These are phyloP conservation scores for Diaporthe sp. DNA, from an alignment of 2,329 filamentous ascomycete genomes.

Conservation along the genomic window DNA sequence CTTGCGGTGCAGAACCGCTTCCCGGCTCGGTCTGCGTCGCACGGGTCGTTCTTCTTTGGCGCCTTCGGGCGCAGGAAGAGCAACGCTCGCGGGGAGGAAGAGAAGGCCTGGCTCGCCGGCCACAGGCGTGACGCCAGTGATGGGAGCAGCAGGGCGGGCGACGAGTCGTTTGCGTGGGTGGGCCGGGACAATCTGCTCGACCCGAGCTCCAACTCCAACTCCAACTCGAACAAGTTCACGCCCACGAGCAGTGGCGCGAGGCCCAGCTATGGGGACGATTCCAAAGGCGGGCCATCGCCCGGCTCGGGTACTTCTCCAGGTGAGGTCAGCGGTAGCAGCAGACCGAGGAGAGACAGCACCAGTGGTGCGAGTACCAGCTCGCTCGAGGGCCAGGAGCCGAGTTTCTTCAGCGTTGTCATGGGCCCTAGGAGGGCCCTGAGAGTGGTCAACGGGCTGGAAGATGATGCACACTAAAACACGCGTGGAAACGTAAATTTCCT, in stretches of 20 bases:
- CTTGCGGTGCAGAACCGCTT: constrained; percentile 73
- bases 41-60: constrained; percentile 49
- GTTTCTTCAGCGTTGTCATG: constrained; percentile 74
- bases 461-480: constrained; percentile 36
- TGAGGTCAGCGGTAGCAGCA: constrained; percentile 42
- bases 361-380: constrained; percentile 54
- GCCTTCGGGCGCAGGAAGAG: constrained; percentile 46
- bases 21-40: constrained; percentile 51
- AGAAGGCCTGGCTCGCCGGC: constrained; percentile 36
- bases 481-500: not conserved
- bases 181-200: constrained; percentile 44
- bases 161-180: constrained; percentile 43
- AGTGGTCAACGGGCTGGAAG: constrained; percentile 67
- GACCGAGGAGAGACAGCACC: constrained; percentile 48
- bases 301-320: constrained; percentile 43
- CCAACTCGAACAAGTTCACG: constrained; percentile 25
- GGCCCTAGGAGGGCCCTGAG: constrained; percentile 75
- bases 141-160: constrained; percentile 40
- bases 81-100: constrained; percentile 16
- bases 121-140: constrained; percentile 35
- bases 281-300: constrained; percentile 42
- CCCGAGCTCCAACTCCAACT: constrained; percentile 42
- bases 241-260: constrained; percentile 32
- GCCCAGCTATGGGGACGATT: constrained; percentile 32
- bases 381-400: constrained; percentile 66